Evolutionary conservation across 225 moss, liverwort and hornwort genomes (phyloP).

Genomic region (Ulota crispa): DNA sequence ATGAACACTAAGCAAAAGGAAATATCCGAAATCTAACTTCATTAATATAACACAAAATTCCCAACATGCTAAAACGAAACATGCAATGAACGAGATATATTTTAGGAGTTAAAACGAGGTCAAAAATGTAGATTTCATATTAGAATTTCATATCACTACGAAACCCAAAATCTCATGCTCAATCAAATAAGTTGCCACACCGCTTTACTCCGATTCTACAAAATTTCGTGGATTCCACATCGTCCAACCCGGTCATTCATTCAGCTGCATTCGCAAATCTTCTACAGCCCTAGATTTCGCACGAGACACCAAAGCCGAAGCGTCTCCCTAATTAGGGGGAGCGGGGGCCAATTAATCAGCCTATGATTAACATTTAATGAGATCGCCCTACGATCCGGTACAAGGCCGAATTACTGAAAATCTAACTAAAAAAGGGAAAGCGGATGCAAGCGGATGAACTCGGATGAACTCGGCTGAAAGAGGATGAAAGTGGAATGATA

Average conservation of each 20-base stretch:
- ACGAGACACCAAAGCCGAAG: conserved; percentile 13
- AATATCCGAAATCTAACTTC: too few species aligned
- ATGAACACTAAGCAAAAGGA: too few species aligned
- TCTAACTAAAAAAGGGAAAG: conserved; percentile 13
- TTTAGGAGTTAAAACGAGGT: neutral
- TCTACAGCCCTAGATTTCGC: neutral
- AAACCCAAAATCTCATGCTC: neutral
- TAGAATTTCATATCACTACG: too few species aligned
- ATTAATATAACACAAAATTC: too few species aligned
- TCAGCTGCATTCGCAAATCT: neutral
- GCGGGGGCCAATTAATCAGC: conserved; percentile 26
- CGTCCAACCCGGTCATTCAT: neutral
- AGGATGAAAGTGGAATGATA: neutral
- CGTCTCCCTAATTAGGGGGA: conserved; percentile 21
- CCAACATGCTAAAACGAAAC: too few species aligned
- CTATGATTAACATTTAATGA: conserved; percentile 54
- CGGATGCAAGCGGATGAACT: too few species aligned
- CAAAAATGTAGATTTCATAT: neutral
- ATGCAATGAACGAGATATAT: too few species aligned
- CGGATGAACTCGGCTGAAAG: too few species aligned
- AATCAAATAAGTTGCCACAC: neutral
- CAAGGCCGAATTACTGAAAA: conserved; percentile 17
- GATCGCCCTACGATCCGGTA: conserved; percentile 21
- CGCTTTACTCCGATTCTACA: neutral
- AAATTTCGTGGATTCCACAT: neutral